Base-by-base conservation (phyloP, 1,284 basidiomycete species). In the Microbotryum scabiosae region DNA sequence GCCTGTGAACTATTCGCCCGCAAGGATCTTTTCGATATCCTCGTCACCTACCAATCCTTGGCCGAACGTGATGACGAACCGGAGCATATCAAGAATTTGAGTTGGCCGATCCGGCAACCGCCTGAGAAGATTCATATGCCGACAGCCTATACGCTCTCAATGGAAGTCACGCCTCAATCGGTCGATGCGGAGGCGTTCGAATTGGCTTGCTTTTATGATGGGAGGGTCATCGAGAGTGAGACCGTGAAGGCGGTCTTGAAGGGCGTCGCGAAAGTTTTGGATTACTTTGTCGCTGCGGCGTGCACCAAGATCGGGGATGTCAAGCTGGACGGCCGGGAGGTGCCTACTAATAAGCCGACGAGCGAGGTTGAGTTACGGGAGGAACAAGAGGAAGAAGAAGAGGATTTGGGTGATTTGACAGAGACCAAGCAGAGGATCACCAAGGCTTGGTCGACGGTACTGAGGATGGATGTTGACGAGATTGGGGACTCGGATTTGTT, bases 51-150 rank as follows among this genome's bases (percentile, higher is more conserved):
- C 53, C 68, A 68, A 51, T 64, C 60, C 25, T 54, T 67, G 25
- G 62, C 64, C 30, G 58, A 61, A 44, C 57, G 60, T 10, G 62
- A 67, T n/a, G 58, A 65, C 21, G 59, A 56, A 8, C 55, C 50
- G n/a, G 9, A 30, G 1, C 53, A 49, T 5, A 54, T 54, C 18
- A 32, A 46, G 32, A 9, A 30, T 18, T 30, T 23, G 47, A 44
- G 59, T 3, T 65, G 62, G 60, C 60, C 63, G 43, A 49, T 70
- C 36, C 64, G 60, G 20, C 69, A 69, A 41, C 69, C 67, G 5
- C 69, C 69, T 2, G 65, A 64, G 47, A 56, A 59, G 2, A 69
- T 70, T 45, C 54, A 56, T 30, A 70, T 70, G 69, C 69, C 69
- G 41, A 69, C 69, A 16, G 60, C 59, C 23, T 70, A 66, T 57